These are phyloP conservation scores for Arthonia radiata DNA, from an alignment of 495 filamentous ascomycete genomes.

Conservation along the genomic window DNA sequence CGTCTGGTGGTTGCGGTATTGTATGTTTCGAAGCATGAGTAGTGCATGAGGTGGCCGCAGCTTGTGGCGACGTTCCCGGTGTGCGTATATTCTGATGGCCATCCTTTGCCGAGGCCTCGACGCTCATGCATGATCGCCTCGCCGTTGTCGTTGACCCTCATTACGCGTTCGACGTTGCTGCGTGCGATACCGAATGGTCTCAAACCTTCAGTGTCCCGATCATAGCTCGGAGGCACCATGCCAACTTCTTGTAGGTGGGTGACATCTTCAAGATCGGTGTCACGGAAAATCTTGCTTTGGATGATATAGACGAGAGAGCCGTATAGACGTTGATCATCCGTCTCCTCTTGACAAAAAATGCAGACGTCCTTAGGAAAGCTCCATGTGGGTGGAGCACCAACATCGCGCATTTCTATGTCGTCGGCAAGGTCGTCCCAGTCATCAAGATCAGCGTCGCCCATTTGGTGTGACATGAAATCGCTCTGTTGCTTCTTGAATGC, in stretches of 20 bases:
- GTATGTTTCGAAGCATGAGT: conserved; percentile 80
- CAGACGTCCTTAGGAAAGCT: conserved; percentile 89
- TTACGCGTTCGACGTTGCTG: conserved; percentile 54
- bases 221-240: conserved; percentile 51
- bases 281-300: conserved; percentile 65
- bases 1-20: conserved; percentile 55
- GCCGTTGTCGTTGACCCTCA: conserved; percentile 48
- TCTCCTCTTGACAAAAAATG: conserved; percentile 90
- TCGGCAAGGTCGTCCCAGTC: conserved; percentile 30
- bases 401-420: conserved; percentile 42
- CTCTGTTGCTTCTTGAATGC: conserved; percentile 94
- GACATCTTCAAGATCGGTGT: conserved; percentile 55
- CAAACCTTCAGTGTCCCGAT: conserved; percentile 54
- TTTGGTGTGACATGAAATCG: conserved; percentile 68
- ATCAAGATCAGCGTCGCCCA: conserved; percentile 55
- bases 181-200: conserved; percentile 77
- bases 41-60: conserved; percentile 98
- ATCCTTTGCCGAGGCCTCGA: conserved; percentile 72
- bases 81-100: conserved; percentile 36
- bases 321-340: conserved; percentile 66
- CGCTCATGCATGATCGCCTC: conserved; percentile 44
- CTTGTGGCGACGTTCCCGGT: conserved; percentile 71
- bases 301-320: conserved; percentile 78
- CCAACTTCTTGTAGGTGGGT: conserved; percentile 69
- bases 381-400: conserved; percentile 34